Evolutionary conservation across 257 asterid species (phyloP).

Genomic region (Handroanthus guayacan): DNA sequence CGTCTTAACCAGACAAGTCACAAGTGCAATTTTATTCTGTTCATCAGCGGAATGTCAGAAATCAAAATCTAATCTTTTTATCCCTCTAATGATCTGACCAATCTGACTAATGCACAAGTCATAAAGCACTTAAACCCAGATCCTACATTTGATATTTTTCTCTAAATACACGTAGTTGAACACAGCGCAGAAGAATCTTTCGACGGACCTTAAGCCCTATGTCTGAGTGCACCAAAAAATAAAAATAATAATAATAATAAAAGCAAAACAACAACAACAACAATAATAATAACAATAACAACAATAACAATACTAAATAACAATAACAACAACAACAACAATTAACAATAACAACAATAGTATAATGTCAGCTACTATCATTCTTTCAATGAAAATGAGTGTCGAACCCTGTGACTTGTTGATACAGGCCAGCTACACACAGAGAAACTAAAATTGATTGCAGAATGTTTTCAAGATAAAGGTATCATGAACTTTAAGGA

Average conservation of each 20-base stretch:
- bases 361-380: too few relatives aligned
- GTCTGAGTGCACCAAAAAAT: background rate
- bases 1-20: too few relatives aligned
- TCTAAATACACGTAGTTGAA: too few relatives aligned
- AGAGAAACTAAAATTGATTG: conserved; percentile 17
- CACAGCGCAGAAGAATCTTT: background rate
- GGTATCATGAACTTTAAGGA: background rate
- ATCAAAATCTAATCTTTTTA: conserved; percentile 7
- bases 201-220: background rate
- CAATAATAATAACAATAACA: too few relatives aligned
- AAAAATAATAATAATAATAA: too few relatives aligned
- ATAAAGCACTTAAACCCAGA: background rate
- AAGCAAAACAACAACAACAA: too few relatives aligned
- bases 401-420: background rate
- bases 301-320: too few relatives aligned
- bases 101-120: background rate
- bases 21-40: too few relatives aligned
- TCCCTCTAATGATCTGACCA: background rate
- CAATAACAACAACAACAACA: too few relatives aligned
- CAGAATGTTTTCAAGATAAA: conserved; percentile 20
- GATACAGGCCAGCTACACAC: background rate
- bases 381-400: background rate
- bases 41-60: background rate
- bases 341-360: too few relatives aligned
- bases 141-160: too few relatives aligned